These are phyloP conservation scores for Cryptococcus sp. DNA, from an alignment of 1,284 basidiomycete genomes.

Conservation along the genomic window DNA sequence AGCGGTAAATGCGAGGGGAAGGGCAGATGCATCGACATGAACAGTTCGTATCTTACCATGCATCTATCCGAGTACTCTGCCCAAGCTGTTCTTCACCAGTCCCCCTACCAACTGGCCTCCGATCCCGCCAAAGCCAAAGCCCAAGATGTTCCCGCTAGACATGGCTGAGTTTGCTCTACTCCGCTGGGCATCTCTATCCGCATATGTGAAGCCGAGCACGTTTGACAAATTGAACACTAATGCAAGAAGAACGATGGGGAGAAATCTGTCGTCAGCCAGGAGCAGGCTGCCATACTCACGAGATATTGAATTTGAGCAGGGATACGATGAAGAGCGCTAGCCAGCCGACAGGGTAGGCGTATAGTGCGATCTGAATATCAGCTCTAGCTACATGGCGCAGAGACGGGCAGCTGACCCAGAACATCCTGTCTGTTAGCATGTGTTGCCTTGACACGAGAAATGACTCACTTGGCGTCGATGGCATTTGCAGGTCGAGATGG, in stretches of 20 bases:
- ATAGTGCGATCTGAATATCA: conserved; percentile 66
- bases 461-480: conserved; percentile 72
- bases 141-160: conserved; percentile 54
- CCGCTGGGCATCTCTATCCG: conserved; percentile 81
- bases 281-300: conserved; percentile 50
- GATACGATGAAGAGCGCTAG: conserved; percentile 76
- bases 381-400: too few relatives aligned
- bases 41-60: too few relatives aligned
- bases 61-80: conserved; percentile 53
- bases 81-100: conserved; percentile 72
- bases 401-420: conserved; percentile 61
- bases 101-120: conserved; percentile 73
- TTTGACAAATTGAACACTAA: conserved; percentile 89
- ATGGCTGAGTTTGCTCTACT: conserved; percentile 69
- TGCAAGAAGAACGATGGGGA: conserved; percentile 81
- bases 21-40: too few relatives aligned
- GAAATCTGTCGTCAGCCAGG: conserved; percentile 52
- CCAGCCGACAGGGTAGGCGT: conserved; percentile 86
- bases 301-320: conserved; percentile 75
- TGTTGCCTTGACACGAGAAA: background rate
- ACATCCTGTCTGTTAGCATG: conserved; percentile 60
- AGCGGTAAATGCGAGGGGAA: too few relatives aligned
- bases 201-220: conserved; percentile 81
- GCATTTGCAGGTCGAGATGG: conserved; percentile 84
- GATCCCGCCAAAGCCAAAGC: conserved; percentile 61